A percentile compares a stretch with the other conserved stretches of the same genome.
These are phyloP conservation scores for Kwoniella newhampshirensis DNA, from an alignment of 768 basidiomycete species.

Conservation along the genomic window DNA sequence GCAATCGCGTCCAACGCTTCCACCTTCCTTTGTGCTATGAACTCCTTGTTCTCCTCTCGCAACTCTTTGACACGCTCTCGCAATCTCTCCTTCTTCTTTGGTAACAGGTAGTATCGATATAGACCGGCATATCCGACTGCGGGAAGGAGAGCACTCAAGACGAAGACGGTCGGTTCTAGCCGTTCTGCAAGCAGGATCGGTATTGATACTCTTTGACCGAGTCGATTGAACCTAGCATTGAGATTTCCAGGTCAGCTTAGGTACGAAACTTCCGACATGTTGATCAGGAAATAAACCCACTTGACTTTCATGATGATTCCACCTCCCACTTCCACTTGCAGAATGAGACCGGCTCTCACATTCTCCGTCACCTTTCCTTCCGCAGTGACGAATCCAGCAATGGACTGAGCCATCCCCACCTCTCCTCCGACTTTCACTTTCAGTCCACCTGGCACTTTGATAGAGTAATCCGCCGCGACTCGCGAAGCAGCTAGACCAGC, in stretches of 20 bases:
- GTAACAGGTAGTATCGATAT: conserved; percentile 53
- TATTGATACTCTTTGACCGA: conserved; percentile 53
- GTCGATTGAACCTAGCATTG: conserved; percentile 45
- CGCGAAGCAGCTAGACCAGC: conserved; percentile 40
- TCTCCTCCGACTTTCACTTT: conserved; percentile 46
- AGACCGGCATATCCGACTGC: conserved; percentile 48
- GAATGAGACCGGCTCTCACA: conserved; percentile 43
- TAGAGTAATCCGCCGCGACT: conserved; percentile 44
- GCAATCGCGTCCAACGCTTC: conserved; percentile 65
- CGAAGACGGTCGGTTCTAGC: conserved; percentile 47
- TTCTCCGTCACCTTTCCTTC: conserved; percentile 52
- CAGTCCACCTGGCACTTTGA: conserved; percentile 47
- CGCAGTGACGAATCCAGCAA: conserved; percentile 48
- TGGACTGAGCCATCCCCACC: conserved; percentile 30
- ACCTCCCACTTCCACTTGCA: conserved; percentile 42
- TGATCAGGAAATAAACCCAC: conserved; percentile 21
- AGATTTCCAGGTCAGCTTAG: not conserved
- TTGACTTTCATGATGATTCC: conserved; percentile 48
- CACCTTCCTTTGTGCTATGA: conserved; percentile 63
- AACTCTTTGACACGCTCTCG: conserved; percentile 64
- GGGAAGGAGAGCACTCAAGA: conserved; percentile 51
- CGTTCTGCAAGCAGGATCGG: conserved; percentile 51
- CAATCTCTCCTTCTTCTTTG: conserved; percentile 44
- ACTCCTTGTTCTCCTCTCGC: conserved; percentile 64
- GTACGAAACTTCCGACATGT: not conserved